These are phyloP conservation scores for Fusarium tricinctum DNA, from an alignment of 2,329 filamentous ascomycete species.

Conservation along the genomic window DNA sequence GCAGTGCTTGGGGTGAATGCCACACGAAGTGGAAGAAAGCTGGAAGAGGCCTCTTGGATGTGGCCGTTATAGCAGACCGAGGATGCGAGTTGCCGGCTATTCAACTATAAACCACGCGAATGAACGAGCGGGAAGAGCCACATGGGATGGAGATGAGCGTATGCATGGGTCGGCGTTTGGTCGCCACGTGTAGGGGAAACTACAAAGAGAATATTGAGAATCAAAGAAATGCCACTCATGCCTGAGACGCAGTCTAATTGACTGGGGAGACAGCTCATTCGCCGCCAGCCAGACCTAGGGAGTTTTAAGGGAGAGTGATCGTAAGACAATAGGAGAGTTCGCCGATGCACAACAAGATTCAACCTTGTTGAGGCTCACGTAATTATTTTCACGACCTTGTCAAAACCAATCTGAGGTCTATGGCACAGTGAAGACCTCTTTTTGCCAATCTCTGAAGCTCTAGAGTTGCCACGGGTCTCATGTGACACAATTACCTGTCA, in stretches of 20 bases:
- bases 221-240: constrained; percentile 48
- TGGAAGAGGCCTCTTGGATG: constrained; percentile 36
- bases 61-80: constrained; percentile 32
- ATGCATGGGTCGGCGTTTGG: constrained; percentile 44
- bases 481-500: constrained; percentile 1
- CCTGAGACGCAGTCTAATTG: constrained; percentile 8
- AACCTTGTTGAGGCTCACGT: background rate
- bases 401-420: constrained; percentile 9
- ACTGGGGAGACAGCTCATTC: background rate
- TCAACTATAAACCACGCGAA: constrained; percentile 38
- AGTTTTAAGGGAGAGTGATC: constrained; percentile 13
- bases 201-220: constrained; percentile 49
- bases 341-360: background rate
- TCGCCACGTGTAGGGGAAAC: constrained; percentile 49
- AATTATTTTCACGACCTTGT: background rate
- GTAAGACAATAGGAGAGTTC: background rate
- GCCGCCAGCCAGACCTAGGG: background rate
- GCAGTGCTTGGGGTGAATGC: constrained; percentile 32
- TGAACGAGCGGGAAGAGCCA: constrained; percentile 42
- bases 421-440: constrained; percentile 2
- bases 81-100: constrained; percentile 27
- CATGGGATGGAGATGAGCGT: constrained; percentile 40
- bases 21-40: constrained; percentile 28
- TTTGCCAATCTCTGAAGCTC: constrained; percentile 10
- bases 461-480: constrained; percentile 19